Base-by-base conservation (phyloP, 2,329 filamentous ascomycete genomes). In the Dactylonectria macrodidyma region DNA sequence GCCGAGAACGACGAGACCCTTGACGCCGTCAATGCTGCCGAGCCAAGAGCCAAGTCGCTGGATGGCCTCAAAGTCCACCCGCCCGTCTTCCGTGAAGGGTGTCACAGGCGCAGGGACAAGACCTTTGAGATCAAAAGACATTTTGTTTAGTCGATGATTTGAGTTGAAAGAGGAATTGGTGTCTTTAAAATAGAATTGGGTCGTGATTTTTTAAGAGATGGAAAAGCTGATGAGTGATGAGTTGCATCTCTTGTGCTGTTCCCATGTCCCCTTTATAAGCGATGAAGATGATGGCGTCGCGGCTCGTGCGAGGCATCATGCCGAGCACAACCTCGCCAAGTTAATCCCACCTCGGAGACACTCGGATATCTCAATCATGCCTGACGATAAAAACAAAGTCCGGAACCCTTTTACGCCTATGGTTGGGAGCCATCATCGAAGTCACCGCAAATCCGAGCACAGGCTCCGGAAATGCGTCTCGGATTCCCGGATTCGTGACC, bases 1-100 rank as follows among this genome's bases (percentile, higher is more conserved):
- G n/a, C 86, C 86, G 14, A 87, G 81, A 10, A 88, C 85, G 0
- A 87, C 85, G 3, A 87, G 81, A 34, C 85, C 85, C 67, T 86
- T 87, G 68, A 87, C 84, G 22, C 85, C 85, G 6, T 80, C 71
- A 54, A 87, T 86, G 74, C 84, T 84, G 48, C 85, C 85, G 36
- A 87, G 84, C 86, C 85, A 87, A 5, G 83, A 84, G 16, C 86
- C 86, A 12, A 87, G 82, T 16, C 85, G 83, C 60, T 87, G 84
- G 67, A 87, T 87, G 46, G 85, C 85, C 10, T 82, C 81, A 74
- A 84, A 87, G 77, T 88, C 86, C 62, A 88, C 80, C 11, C 77
- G 78, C 12, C 86, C 84, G 60, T 85, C 81, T 52, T 76, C 74
- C 69, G 81, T 87, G 79, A 87, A 87, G 57, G 85, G 83, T 12